Conservation (phyloP, 176 grass and related monocot genomes). For the Lolium perenne region DNA sequence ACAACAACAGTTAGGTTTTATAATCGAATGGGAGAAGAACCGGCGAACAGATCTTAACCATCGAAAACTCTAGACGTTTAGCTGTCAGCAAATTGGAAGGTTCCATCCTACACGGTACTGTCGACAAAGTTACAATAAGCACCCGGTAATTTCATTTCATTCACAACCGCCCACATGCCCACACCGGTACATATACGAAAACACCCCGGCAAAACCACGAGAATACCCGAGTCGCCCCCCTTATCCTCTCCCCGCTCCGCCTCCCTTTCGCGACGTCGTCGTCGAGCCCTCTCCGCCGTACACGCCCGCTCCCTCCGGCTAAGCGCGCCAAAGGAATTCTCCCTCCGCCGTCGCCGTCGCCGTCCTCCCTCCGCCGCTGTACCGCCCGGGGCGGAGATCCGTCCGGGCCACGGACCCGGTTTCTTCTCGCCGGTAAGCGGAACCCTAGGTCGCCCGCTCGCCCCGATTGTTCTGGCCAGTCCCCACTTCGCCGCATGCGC, state of each 20-base stretch:
- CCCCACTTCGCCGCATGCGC: background rate
- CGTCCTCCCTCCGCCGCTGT: background rate
- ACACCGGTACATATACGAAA: too few species aligned
- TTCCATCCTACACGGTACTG: background rate
- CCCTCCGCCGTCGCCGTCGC: background rate
- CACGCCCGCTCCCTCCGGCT: background rate
- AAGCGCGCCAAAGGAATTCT: slow-evolving; percentile 1
- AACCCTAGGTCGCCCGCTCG: slow-evolving; percentile 11
- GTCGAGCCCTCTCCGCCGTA: slow-evolving; percentile 33
- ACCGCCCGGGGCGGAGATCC: background rate
- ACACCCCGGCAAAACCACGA: too few species aligned
- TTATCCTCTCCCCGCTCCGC: slow-evolving; percentile 20
- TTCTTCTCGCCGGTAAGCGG: slow-evolving; percentile 6
- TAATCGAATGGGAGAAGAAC: background rate
- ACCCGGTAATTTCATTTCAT: too few species aligned
- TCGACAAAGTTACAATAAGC: too few species aligned
- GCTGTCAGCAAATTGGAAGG: background rate
- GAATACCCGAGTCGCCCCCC: background rate
- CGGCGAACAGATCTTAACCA: background rate
- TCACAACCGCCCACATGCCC: too few species aligned
- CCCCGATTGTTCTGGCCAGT: background rate
- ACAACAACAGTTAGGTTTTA: background rate
- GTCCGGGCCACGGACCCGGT: background rate
- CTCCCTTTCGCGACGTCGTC: slow-evolving; percentile 26
- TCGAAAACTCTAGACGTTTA: background rate